Evolutionary conservation across 345 rosid genomes (phyloP), one percentile per base, ranked within the genome.

Genomic region (Linum lewisii): DNA sequence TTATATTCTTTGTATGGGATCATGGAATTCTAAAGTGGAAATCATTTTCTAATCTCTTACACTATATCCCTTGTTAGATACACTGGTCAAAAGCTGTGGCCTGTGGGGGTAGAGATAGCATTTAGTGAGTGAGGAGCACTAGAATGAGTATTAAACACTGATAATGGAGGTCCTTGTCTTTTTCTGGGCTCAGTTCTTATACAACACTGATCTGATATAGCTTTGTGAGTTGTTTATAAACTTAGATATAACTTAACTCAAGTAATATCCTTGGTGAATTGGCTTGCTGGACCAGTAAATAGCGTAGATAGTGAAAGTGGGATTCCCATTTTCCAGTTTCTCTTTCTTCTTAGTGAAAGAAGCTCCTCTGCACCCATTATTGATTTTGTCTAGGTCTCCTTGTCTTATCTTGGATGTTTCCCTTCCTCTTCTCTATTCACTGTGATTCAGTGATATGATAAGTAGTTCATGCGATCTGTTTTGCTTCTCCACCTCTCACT

Each of bases 11-110:
- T 45, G 20, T 57, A 44, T 20, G 45, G 60, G 70, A 64, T 50
- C 58, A 68, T 15, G 44, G 62, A 62, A 62, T 42, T 71, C 64
- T 63, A 75, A 74, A 70, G 72, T 54, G 62, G 64, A 72, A 63
- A 64, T 73, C 63, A 63, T 63, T 55, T 65, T 66, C 66, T 51
- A 49, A 29, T 4, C n/a, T 57, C 51, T 49, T 51, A 59, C 52
- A 59, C 49, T 57, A 26, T 10, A 2, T 19, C 24, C 15, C n/a
- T 54, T 10, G 50, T 32, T 24, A 36, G 44, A 51, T 66, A 42
- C 47, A 50, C 47, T 29, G 68, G 73, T 67, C 69, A 75, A 65
- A 63, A 53, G 51, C 61, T 22, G 62, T 18, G 45, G 47, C 16
- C 16, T 42, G 18, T 11, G 47, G 47, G 47, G 47, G 9, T 42